A percentile compares a stretch with the other conserved stretches of the same genome.
Evolutionary conservation across 805 yeast species (phyloP).

Genomic region (Komagataella ulmi): DNA sequence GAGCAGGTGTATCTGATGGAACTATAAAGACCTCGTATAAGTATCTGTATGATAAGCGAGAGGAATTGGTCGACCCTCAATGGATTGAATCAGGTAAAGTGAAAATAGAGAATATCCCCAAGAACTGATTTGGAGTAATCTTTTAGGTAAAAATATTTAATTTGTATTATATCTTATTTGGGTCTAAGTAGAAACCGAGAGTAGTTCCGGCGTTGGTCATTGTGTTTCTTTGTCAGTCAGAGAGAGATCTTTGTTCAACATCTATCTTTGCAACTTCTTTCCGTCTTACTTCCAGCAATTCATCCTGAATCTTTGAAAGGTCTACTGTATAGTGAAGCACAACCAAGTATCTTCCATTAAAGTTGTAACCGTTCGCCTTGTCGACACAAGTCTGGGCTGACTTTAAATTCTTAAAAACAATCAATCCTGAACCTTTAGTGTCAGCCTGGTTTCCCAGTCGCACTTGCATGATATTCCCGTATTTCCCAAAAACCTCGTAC

Average conservation of each 20-base stretch:
- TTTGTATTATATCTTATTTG: not conserved
- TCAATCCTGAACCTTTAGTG: slow-evolving; percentile 38
- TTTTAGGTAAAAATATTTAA: not conserved
- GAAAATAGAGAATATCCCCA: slow-evolving; percentile 25
- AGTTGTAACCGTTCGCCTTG: slow-evolving; percentile 48
- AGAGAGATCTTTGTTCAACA: not conserved
- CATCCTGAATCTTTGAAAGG: slow-evolving; percentile 12
- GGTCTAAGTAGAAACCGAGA: not conserved
- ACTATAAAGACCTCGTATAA: slow-evolving; percentile 89
- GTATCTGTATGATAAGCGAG: slow-evolving; percentile 62
- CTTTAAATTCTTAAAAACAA: slow-evolving; percentile 33
- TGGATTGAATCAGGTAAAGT: slow-evolving; percentile 66
- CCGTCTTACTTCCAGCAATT: slow-evolving; percentile 1
- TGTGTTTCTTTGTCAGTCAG: not conserved
- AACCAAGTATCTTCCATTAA: slow-evolving; percentile 44
- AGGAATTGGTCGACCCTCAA: slow-evolving; percentile 57
- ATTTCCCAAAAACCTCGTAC: slow-evolving; percentile 37
- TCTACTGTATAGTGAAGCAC: slow-evolving; percentile 34
- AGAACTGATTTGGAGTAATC: not conserved
- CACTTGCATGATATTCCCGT: slow-evolving; percentile 43
- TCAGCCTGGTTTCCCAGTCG: slow-evolving; percentile 25
- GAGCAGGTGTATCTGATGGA: slow-evolving; percentile 94
- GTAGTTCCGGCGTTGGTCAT: not conserved
- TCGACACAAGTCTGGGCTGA: slow-evolving; percentile 37
- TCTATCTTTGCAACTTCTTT: not conserved